Evolutionary conservation across 148 eudicot species (phyloP).

Genomic region (Vaccinium vitisidaea): DNA sequence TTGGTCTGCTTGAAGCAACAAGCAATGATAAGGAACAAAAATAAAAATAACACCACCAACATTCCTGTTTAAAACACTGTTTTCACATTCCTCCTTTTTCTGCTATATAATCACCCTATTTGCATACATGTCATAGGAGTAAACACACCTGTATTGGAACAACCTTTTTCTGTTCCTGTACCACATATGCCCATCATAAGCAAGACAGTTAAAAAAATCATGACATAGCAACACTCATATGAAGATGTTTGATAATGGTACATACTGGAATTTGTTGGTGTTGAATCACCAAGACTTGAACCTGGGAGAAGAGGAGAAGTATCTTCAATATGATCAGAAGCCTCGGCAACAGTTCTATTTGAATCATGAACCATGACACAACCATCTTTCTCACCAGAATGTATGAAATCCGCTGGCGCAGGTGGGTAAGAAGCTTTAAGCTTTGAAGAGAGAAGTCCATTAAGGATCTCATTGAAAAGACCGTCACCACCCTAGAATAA

Average conservation of each 20-base stretch:
- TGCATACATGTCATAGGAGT: not conserved
- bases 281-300: slow-evolving; percentile 38
- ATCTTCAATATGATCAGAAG: slow-evolving; percentile 41
- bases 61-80: not conserved
- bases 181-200: slow-evolving; percentile 31
- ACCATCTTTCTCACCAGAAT: slow-evolving; percentile 31
- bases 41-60: not conserved
- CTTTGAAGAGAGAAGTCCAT: slow-evolving; percentile 76
- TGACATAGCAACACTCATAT: slow-evolving; percentile 10
- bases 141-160: slow-evolving; percentile 42
- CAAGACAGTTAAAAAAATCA: slow-evolving; percentile 13
- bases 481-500: slow-evolving; percentile 92
- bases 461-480: slow-evolving; percentile 87
- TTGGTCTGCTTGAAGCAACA: slow-evolving; percentile 41
- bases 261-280: slow-evolving; percentile 47
- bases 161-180: slow-evolving; percentile 41
- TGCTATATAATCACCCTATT: not conserved
- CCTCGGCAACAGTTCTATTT: slow-evolving; percentile 38
- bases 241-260: slow-evolving; percentile 19
- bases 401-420: slow-evolving; percentile 56
- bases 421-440: slow-evolving; percentile 76
- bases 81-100: too few species aligned
- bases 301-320: slow-evolving; percentile 54
- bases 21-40: slow-evolving; percentile 13
- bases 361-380: slow-evolving; percentile 31